A percentile compares a stretch with the other conserved stretches of the same genome.
These are phyloP conservation scores for Chalaropsis thielavioides DNA, from an alignment of 2,329 filamentous ascomycete genomes.

Conservation along the genomic window DNA sequence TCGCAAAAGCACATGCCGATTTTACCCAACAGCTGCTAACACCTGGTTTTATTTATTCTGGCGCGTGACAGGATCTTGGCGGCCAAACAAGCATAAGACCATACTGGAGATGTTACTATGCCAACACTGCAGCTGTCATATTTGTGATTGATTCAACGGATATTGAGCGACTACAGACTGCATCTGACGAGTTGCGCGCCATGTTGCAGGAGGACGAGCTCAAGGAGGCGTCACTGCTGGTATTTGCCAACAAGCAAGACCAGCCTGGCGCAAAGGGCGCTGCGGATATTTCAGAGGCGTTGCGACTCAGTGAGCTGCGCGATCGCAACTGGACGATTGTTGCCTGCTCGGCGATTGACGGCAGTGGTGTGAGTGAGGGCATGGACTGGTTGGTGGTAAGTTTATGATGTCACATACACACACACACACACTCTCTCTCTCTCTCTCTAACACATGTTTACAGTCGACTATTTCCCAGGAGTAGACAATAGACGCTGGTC, in stretches of 20 bases:
- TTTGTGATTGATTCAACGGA: constrained; percentile 98
- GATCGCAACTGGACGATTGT: constrained; percentile 99
- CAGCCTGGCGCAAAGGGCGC: constrained; percentile 93
- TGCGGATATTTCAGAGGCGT: constrained; percentile 86
- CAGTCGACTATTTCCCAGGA: constrained; percentile 4
- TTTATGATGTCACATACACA: constrained; percentile 20
- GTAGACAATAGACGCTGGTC: not conserved
- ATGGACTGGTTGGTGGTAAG: constrained; percentile 97
- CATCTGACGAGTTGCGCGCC: constrained; percentile 77
- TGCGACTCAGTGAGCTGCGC: constrained; percentile 77
- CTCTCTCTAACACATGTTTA: not conserved
- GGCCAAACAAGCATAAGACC: constrained; percentile 97
- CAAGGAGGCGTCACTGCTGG: constrained; percentile 76
- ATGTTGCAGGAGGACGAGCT: constrained; percentile 98
- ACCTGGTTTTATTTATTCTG: constrained; percentile 7
- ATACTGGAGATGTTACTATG: constrained; percentile 99
- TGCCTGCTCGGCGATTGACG: constrained; percentile 90
- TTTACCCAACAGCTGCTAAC: constrained; percentile 17
- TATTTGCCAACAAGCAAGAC: constrained; percentile 99
- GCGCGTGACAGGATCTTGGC: constrained; percentile 56
- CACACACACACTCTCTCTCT: not conserved
- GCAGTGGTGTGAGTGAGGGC: constrained; percentile 83
- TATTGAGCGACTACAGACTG: constrained; percentile 85
- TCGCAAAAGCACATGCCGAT: not conserved
- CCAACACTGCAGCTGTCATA: constrained; percentile 94